Conservation (phyloP, 495 filamentous ascomycete species). For the Rostrohypoxylon terebratum region DNA sequence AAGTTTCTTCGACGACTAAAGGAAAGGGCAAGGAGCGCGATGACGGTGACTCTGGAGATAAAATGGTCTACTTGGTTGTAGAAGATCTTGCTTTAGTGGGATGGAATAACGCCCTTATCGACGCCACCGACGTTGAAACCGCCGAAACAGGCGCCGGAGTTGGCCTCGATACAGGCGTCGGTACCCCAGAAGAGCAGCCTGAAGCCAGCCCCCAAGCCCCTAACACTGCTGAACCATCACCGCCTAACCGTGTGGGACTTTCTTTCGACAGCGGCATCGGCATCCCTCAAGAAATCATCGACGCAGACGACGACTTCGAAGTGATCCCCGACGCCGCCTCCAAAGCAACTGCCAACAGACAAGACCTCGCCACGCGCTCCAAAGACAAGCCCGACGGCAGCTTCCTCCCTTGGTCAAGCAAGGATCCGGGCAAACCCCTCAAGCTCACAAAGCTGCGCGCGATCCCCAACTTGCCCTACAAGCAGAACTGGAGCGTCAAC, state of each 20-base stretch:
- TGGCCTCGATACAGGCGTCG: too few relatives aligned
- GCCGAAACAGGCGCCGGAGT: constrained; percentile 2
- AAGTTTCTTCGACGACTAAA: constrained; percentile 11
- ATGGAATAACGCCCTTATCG: constrained; percentile 53
- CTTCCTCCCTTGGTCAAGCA: constrained; percentile 44
- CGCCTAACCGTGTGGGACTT: not conserved
- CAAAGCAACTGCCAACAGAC: constrained; percentile 38
- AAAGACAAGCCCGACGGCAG: constrained; percentile 6
- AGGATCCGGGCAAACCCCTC: constrained; percentile 46
- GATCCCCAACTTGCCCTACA: constrained; percentile 59
- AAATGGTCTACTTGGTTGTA: constrained; percentile 55
- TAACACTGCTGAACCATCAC: not conserved
- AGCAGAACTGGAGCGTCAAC: constrained; percentile 63
- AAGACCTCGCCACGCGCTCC: constrained; percentile 28
- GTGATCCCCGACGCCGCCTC: constrained; percentile 39
- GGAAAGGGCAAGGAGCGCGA: constrained; percentile 36
- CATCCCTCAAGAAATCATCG: constrained; percentile 23
- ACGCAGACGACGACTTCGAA: constrained; percentile 50
- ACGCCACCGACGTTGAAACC: constrained; percentile 33
- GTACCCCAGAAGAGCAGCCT: constrained; percentile 10
- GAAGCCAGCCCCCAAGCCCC: constrained; percentile 6
- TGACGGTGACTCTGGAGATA: constrained; percentile 12
- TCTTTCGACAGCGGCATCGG: constrained; percentile 31
- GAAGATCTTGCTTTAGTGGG: constrained; percentile 56
- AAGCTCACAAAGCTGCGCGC: constrained; percentile 57